phyloP scores from a whole-genome alignment of 306 rosid genomes.

The Inga laurina region DNA sequence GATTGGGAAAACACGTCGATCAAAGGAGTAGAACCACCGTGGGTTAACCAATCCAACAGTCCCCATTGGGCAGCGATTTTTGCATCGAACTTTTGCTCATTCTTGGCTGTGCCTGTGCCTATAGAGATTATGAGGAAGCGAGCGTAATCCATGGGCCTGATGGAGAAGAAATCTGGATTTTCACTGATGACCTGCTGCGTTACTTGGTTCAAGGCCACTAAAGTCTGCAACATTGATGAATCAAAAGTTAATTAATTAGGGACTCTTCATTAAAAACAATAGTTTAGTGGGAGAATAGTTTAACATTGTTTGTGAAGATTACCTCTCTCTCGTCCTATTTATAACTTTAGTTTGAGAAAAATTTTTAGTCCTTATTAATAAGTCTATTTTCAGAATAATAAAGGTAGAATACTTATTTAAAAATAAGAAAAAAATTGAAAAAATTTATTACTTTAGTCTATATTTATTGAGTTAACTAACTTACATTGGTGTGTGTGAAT shows the following conservation, averaged over 20 bases:
- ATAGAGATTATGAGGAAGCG: constrained; percentile 21
- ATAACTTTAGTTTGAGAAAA: too few relatives aligned
- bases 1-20: constrained; percentile 25
- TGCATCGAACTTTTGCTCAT: constrained; percentile 22
- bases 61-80: constrained; percentile 32
- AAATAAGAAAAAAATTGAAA: too few relatives aligned
- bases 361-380: too few relatives aligned
- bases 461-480: too few relatives aligned
- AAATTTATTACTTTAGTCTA: too few relatives aligned
- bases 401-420: too few relatives aligned
- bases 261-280: background rate
- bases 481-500: too few relatives aligned
- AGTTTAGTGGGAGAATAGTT: background rate
- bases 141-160: constrained; percentile 25
- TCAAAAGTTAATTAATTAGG: constrained; percentile 20
- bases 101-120: constrained; percentile 33
- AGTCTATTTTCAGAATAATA: too few relatives aligned
- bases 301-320: background rate
- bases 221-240: constrained; percentile 25
- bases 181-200: constrained; percentile 1
- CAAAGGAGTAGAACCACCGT: constrained; percentile 13
- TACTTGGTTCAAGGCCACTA: constrained; percentile 32
- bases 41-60: constrained; percentile 23
- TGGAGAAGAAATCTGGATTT: constrained; percentile 29
- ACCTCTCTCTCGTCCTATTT: too few relatives aligned